phyloP scores from a whole-genome alignment of 1,284 basidiomycete species.

The Pseudozyma sp. region DNA sequence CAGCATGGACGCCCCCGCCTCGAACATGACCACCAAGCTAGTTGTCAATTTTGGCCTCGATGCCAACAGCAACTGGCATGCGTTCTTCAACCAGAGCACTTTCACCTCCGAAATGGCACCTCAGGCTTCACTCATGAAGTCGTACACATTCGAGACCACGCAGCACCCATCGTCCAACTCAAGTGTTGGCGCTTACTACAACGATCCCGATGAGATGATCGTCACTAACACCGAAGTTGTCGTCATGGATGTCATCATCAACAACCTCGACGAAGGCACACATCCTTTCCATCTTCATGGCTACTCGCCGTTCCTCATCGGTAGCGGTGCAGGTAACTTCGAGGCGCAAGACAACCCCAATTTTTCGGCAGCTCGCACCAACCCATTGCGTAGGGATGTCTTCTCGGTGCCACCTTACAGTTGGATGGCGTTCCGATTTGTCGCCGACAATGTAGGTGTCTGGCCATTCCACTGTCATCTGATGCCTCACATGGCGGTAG shows the following conservation, averaged over 20 bases:
- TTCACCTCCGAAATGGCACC: constrained; percentile 49
- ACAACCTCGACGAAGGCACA: constrained; percentile 70
- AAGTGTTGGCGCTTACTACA: constrained; percentile 34
- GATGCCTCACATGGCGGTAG: constrained; percentile 48
- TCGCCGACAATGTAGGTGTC: constrained; percentile 58
- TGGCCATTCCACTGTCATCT: constrained; percentile 62
- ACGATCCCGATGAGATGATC: constrained; percentile 36
- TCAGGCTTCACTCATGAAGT: constrained; percentile 30
- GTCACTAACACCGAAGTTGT: constrained; percentile 47
- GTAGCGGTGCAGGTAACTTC: constrained; percentile 64
- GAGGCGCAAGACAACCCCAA: constrained; percentile 30
- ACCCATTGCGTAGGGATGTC: constrained; percentile 57
- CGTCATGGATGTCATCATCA: constrained; percentile 65
- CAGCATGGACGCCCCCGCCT: constrained; percentile 30
- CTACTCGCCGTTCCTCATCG: constrained; percentile 62
- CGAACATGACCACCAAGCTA: constrained; percentile 44
- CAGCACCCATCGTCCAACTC: constrained; percentile 26
- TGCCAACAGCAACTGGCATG: constrained; percentile 37
- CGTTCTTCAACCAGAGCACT: constrained; percentile 52
- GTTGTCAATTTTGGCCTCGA: constrained; percentile 49
- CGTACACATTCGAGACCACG: constrained; percentile 35
- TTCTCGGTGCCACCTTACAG: constrained; percentile 52
- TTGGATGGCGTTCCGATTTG: constrained; percentile 55
- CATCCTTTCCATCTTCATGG: constrained; percentile 71
- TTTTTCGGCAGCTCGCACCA: constrained; percentile 33